These are phyloP conservation scores for Lentinula boryana DNA, from an alignment of 768 basidiomycete genomes.

Conservation along the genomic window DNA sequence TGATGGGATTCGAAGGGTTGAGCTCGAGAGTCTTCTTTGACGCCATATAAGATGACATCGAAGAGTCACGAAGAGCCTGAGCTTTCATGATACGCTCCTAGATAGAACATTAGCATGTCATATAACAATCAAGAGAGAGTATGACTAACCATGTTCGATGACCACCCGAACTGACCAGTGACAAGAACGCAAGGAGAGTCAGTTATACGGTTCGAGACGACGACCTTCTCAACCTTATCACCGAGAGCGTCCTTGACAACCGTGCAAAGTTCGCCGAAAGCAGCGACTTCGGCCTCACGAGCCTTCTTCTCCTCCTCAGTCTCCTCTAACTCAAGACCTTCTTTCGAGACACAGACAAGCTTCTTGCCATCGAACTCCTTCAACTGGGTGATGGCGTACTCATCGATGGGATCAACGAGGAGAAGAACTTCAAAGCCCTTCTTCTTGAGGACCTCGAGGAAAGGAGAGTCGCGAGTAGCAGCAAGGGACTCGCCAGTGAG, in stretches of 20 bases:
- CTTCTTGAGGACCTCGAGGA: constrained; percentile 99
- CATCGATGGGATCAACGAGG: constrained; percentile 97
- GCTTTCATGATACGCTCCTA: constrained; percentile 99
- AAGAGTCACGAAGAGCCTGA: constrained; percentile 92
- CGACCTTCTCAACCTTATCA: constrained; percentile 99
- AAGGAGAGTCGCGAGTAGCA: constrained; percentile 88
- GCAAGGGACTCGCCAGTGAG: constrained; percentile 97
- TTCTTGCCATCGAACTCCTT: constrained; percentile 99
- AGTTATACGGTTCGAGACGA: constrained; percentile 94
- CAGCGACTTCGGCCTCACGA: constrained; percentile 80
- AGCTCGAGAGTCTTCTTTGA: constrained; percentile 98
- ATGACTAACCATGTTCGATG: constrained; percentile 84
- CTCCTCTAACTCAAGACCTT: constrained; percentile 98
- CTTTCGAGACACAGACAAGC: constrained; percentile 96
- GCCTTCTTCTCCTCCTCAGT: constrained; percentile 94
- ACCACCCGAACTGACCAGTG: constrained; percentile 99
- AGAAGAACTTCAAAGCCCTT: constrained; percentile 98
- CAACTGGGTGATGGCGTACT: constrained; percentile 97
- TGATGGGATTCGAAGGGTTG: constrained; percentile 86
- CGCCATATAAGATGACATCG: constrained; percentile 99
- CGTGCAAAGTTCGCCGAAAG: constrained; percentile 84
- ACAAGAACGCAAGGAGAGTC: constrained; percentile 97
- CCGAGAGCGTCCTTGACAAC: constrained; percentile 98
- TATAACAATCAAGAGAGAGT: background rate
- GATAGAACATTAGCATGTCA: constrained; percentile 2